Conservation (phyloP, 129 eudicot species). For the Tagetes patula region DNA sequence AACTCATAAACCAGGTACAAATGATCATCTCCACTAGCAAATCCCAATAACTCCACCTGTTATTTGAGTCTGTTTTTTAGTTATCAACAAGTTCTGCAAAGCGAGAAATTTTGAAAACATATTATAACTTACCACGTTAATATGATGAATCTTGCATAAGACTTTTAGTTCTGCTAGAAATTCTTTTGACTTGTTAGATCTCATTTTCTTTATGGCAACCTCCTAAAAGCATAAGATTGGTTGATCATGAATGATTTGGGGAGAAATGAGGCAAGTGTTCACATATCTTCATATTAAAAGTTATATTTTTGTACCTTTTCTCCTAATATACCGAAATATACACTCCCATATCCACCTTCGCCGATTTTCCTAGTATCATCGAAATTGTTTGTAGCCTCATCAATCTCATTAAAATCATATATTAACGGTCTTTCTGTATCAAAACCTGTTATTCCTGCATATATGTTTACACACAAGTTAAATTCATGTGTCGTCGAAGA, state of each 20-base stretch:
- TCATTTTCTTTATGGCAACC: conserved; percentile 84
- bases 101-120: not conserved
- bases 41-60: conserved; percentile 84
- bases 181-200: conserved; percentile 78
- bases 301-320: conserved; percentile 42
- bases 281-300: not conserved
- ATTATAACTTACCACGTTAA: conserved; percentile 67
- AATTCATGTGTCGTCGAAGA: not conserved
- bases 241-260: not conserved
- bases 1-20: conserved; percentile 76
- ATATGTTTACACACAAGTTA: conserved; percentile 9
- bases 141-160: conserved; percentile 79
- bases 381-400: conserved; percentile 64
- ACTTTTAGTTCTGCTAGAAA: conserved; percentile 81
- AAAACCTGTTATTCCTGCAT: conserved; percentile 57
- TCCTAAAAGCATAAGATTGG: conserved; percentile 41
- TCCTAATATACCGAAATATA: conserved; percentile 65
- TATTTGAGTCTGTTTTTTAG: not conserved
- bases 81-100: conserved; percentile 5
- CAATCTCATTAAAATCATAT: conserved; percentile 71
- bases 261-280: not conserved
- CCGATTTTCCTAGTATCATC: conserved; percentile 70
- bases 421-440: conserved; percentile 72
- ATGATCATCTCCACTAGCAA: conserved; percentile 81
- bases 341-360: conserved; percentile 87